A percentile compares a stretch with the other conserved stretches of the same genome.
Evolutionary conservation across 2,329 filamentous ascomycete species (phyloP).

Genomic region (Bipolaris bicolor): DNA sequence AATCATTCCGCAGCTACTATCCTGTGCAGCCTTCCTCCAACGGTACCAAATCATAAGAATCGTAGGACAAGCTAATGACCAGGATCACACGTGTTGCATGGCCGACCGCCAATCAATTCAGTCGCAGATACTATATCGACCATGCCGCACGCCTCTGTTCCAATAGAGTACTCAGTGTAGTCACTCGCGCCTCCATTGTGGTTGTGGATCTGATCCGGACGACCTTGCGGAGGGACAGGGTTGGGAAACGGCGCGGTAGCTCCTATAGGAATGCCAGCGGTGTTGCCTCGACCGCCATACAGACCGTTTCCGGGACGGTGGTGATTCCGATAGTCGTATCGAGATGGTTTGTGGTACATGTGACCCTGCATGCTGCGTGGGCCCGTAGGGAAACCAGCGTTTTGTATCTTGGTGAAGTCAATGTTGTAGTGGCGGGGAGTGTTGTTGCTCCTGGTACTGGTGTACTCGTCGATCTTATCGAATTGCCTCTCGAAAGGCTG

Average conservation of each 20-base stretch:
- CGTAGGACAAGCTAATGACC: neutral
- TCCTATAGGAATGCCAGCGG: conserved; percentile 38
- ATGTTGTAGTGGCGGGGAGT: conserved; percentile 4
- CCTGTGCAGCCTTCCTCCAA: too few species aligned
- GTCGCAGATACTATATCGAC: conserved; percentile 7
- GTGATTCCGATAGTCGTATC: conserved; percentile 5
- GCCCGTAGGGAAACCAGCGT: conserved; percentile 12
- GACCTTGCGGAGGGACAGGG: conserved; percentile 35
- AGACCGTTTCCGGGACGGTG: conserved; percentile 30
- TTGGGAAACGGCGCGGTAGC: conserved; percentile 41
- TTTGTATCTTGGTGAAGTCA: conserved; percentile 22
- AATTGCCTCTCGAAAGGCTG: conserved; percentile 24
- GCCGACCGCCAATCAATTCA: conserved; percentile 6
- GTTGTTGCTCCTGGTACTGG: conserved; percentile 9
- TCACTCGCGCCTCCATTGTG: neutral
- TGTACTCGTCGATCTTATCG: conserved; percentile 20
- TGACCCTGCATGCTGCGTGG: conserved; percentile 5
- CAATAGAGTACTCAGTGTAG: conserved; percentile 4
- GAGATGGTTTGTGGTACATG: conserved; percentile 4
- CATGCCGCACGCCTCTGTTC: conserved; percentile 10
- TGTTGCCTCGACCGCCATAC: conserved; percentile 20
- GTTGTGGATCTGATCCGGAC: neutral
- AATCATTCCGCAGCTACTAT: too few species aligned
- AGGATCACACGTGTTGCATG: conserved; percentile 13
- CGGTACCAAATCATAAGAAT: neutral